Conservation (phyloP, 495 filamentous ascomycete species). For the Lichina pygmaea region DNA sequence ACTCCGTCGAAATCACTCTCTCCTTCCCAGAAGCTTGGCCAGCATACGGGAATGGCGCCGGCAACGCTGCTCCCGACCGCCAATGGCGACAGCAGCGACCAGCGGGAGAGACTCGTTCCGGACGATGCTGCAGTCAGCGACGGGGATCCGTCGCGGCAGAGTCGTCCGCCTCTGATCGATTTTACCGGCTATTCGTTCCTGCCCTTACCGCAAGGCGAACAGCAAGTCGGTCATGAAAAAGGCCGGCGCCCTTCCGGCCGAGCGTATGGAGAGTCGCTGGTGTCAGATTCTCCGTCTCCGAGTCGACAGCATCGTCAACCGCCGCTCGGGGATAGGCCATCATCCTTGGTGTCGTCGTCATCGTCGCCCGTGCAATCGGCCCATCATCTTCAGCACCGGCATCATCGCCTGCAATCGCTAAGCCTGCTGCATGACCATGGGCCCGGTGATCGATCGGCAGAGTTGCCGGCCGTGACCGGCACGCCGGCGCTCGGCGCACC, state of each 20-base stretch:
- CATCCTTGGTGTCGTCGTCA: background rate
- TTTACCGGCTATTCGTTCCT: conserved; percentile 1
- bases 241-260: too few species aligned
- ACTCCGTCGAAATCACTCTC: too few species aligned
- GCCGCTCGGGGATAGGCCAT: background rate
- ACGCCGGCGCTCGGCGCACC: conserved; percentile 12
- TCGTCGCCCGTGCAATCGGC: conserved; percentile 12
- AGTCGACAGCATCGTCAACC: background rate
- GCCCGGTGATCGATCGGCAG: too few species aligned
- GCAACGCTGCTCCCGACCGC: background rate
- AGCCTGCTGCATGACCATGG: conserved; percentile 21
- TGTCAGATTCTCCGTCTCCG: background rate
- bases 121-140: too few species aligned
- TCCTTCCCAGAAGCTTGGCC: background rate
- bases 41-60: background rate
- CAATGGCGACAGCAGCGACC: background rate
- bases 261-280: too few species aligned
- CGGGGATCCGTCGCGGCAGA: background rate
- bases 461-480: background rate
- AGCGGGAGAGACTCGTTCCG: background rate
- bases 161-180: conserved; percentile 1
- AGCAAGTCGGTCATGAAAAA: too few species aligned
- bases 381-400: conserved; percentile 37
- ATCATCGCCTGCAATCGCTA: conserved; percentile 32
- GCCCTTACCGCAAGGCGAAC: too few species aligned